phyloP scores from a whole-genome alignment of 148 eudicot genomes.

The Amaranthus hypochondriacus region DNA sequence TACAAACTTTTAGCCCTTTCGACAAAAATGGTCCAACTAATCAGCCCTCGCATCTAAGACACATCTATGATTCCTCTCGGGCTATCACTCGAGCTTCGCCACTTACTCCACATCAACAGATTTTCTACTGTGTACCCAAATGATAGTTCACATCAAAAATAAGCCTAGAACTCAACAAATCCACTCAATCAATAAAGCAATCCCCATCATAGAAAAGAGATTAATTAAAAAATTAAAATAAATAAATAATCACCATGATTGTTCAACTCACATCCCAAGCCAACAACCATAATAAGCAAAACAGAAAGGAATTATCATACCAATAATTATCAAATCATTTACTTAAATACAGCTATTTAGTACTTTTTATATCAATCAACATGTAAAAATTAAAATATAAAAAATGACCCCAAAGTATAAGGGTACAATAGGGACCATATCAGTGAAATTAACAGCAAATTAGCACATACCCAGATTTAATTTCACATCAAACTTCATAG shows the following conservation, averaged over 20 bases:
- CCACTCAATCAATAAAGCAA: background rate
- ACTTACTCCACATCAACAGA: no score
- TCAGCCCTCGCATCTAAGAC: no score
- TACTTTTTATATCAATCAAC: background rate
- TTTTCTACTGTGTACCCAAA: background rate
- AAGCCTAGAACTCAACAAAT: slow-evolving; percentile 24
- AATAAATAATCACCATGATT: slow-evolving; percentile 1
- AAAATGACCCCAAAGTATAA: background rate
- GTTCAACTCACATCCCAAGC: slow-evolving; percentile 17
- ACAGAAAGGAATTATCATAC: slow-evolving; percentile 4
- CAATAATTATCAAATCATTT: slow-evolving; percentile 15
- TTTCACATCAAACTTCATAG: slow-evolving; percentile 11
- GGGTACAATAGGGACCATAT: background rate
- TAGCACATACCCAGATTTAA: slow-evolving; percentile 16
- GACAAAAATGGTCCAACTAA: no score
- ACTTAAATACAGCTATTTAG: background rate
- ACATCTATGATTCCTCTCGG: no score
- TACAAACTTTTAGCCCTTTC: no score
- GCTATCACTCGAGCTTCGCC: no score
- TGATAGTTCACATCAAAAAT: slow-evolving; percentile 18
- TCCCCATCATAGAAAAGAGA: background rate
- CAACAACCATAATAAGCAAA: slow-evolving; percentile 18
- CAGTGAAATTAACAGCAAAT: background rate
- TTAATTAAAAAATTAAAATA: background rate
- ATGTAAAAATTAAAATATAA: background rate